Evolutionary conservation across 2,329 filamentous ascomycete genomes (phyloP), one percentile per base, ranked within the genome.

Genomic region (Trichophyton schoenleinii): DNA sequence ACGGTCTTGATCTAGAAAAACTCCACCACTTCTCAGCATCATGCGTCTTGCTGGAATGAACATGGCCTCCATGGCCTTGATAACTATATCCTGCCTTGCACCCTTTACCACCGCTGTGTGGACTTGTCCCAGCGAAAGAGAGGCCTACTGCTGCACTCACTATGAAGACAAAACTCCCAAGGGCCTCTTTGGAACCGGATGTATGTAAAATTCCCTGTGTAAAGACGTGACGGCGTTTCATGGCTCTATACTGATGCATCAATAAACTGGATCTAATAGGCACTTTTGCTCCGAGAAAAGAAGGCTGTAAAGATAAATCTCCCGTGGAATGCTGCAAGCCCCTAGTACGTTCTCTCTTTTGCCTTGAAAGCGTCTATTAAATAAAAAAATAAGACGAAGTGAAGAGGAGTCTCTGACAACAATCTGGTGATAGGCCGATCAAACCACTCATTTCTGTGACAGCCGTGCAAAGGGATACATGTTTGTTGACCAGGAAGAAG

Each of bases 81-180:
- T 59, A 15, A 22, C 41, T 49, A n/a, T 59, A 25, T 31, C 57
- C n/a, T 22, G 38, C 5, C n/a, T 38, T 18, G 15, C 34, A 13
- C 20, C 28, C 5, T 7, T n/a, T 53, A 6, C 28, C 15, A 18
- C 48, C 36, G 64, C 55, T 5, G 64, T 65, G 3, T 65, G 64
- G 64, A 65, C 64, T 2, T 65, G 64, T 55, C 64, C 64, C 9
- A 65, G 64, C 44, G 64, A 61, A 11, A 61, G 64, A 18, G 62
- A 64, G 52, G 61, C 64, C 8, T 59, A 60, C 36, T 65, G 63
- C 42, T 65, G 64, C 38, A 57, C 25, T 22, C 38, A 59, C 18
- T 59, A 59, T 48, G 57, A 59, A 36, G 28, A 48, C n/a, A 59
- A 59, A 8, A 15, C 55, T 5, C 31, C 31, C 31, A 44, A 42